phyloP scores from a whole-genome alignment of 2,329 filamentous ascomycete genomes.

The Macrophomina tecta region DNA sequence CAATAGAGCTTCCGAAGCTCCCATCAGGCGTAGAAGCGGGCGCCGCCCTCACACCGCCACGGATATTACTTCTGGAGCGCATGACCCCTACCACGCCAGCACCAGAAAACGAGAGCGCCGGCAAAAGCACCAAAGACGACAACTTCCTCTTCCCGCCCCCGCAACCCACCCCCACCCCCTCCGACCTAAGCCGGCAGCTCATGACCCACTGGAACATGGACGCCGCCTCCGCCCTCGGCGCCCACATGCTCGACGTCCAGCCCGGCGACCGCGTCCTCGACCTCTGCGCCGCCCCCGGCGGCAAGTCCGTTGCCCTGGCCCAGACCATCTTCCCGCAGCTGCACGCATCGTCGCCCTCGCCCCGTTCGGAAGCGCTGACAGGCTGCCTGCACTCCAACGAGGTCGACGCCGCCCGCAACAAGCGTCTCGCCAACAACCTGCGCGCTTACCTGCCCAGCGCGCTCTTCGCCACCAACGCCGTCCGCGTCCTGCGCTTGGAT shows the following conservation, averaged over 20 bases:
- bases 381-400: constrained; percentile 49
- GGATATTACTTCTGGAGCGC: constrained; percentile 1
- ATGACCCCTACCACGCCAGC: not conserved
- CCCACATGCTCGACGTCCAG: constrained; percentile 41
- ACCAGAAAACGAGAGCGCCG: not conserved
- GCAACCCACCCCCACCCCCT: constrained; percentile 7
- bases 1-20: constrained; percentile 2
- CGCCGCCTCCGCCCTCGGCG: constrained; percentile 34
- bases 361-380: not conserved
- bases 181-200: constrained; percentile 26
- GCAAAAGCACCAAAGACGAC: not conserved
- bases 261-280: constrained; percentile 49
- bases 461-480: constrained; percentile 30
- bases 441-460: constrained; percentile 34
- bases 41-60: not conserved
- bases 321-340: constrained; percentile 40
- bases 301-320: constrained; percentile 43
- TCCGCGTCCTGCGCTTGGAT: constrained; percentile 36
- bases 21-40: not conserved
- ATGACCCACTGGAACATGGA: constrained; percentile 41
- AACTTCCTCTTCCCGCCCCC: constrained; percentile 34
- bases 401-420: constrained; percentile 40
- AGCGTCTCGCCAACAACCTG: constrained; percentile 39
- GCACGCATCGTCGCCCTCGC: constrained; percentile 1
- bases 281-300: constrained; percentile 49